Evolutionary conservation across 75 land plant genomes (phyloP), one percentile per base, ranked within the genome.

Genomic region (Pinus albicaulis): DNA sequence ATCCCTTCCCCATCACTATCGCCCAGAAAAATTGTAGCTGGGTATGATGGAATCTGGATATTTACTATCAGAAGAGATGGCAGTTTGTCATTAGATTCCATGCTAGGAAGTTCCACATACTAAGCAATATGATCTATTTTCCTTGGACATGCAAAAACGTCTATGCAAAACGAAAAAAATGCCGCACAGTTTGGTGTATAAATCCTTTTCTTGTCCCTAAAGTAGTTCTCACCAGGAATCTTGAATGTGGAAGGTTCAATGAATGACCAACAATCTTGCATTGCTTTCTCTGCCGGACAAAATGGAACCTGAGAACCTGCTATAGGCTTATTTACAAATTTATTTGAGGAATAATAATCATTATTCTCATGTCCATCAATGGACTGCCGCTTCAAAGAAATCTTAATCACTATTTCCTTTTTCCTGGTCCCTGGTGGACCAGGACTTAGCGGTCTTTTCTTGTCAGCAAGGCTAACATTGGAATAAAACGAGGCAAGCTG

Each of bases 1-100:
- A 93, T 75, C 24, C 96, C 96, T 77, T 93, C 90, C 3, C 96
- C 96, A 83, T 93, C 89, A 60, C 71, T 84, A 69, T 93, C 90
- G 41, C 87, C 65, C 58, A 81, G 85, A 56, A 93, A 93, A 2
- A 93, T 79, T 28, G 92, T 38, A 13, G 92, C 83, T 69, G 90
- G 88, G 81, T 93, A 93, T 52, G 85, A 44, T 44, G 48, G 48
- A 44, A 7, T 44, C 48, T 7, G 96, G 56, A 93, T 89, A 76
- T 93, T 93, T 23, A 93, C 80, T 72, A 93, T 91, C 19, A 93
- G 81, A 13, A 93, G 87, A 17, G 87, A 60, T 36, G 94, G 93
- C 17, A 91, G 22, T 38, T 86, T 86, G 25, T 80, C 88, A 61
- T 78, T 58, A 4, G 74, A 60, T 73, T 82, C 81, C 19, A 77